Evolutionary conservation across 768 basidiomycete genomes (phyloP), one percentile per base, ranked within the genome.

Genomic region (Vararia minispora): DNA sequence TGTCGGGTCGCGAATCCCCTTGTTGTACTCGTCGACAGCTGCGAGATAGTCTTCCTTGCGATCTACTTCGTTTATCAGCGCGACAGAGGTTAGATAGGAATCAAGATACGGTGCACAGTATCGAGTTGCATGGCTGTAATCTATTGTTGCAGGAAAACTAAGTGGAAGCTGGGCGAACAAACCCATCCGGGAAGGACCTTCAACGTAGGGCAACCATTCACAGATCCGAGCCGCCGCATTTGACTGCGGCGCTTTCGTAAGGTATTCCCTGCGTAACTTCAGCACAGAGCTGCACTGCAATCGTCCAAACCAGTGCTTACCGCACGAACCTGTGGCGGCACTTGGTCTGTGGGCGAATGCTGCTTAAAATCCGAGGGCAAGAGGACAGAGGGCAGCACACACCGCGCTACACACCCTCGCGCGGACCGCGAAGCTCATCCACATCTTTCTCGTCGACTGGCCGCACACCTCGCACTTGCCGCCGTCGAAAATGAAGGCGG

Each of bases 401-500:
- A 46, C 45, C 29, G 17, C 37, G 16, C 35, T 11, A 16, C 45
- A 46, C 16, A 46, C 5, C 30, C 45, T 42, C 21, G 30, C 6
- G 21, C 43, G 35, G 3, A 31, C 45, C 12, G 33, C 43, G 39
- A 37, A 40, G 26, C 43, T 42, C n/a, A 43, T 18, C 17, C 30
- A 37, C 40, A 47, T 37, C 12, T 35, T 55, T 54, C 11, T 41
- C 34, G 48, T 79, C 77, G 3, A 50, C 40, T 66, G 71, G 32
- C 12, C 17, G 25, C 23, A 42, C 40, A 79, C 75, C 52, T 69
- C 68, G 46, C 82, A 85, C 2, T 43, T 13, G 0, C 78, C 77
- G 0, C 54, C 54, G 46, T 73, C 72, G 41, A 79, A 84, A 17
- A 83, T 43, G 39, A 81, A 71, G 0, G 78, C 71, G n/a, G 74